Conservation (phyloP, 2,329 filamentous ascomycete genomes). For the Fusarium nisikadoi region DNA sequence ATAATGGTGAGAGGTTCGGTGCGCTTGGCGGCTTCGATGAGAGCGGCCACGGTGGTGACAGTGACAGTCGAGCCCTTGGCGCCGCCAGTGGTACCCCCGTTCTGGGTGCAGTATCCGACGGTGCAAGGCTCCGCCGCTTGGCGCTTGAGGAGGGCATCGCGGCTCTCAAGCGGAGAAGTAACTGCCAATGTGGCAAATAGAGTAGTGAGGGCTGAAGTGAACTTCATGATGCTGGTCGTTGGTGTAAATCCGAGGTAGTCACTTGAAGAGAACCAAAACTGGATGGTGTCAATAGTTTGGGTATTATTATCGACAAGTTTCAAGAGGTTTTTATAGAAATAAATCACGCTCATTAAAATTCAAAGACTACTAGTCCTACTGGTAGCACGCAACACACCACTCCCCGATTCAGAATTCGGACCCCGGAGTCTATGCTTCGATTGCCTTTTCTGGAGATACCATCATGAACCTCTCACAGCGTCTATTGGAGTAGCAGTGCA, state of each 20-base stretch:
- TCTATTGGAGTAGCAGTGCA: neutral
- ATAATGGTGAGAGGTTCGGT: constrained; percentile 46
- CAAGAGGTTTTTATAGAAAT: constrained; percentile 15
- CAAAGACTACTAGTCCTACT: fast-evolving
- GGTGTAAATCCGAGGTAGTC: neutral
- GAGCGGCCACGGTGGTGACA: constrained; percentile 41
- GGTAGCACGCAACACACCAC: neutral
- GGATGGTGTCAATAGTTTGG: neutral
- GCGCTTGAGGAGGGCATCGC: constrained; percentile 48
- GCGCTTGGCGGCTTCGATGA: constrained; percentile 43
- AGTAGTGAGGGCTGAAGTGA: constrained; percentile 14
- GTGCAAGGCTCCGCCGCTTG: constrained; percentile 59
- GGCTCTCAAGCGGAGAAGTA: constrained; percentile 26
- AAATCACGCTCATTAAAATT: fast-evolving
- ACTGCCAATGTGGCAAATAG: constrained; percentile 31
- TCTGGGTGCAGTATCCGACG: constrained; percentile 48
- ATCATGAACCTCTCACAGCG: neutral
- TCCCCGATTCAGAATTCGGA: constrained; percentile 18
- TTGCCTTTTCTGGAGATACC: constrained; percentile 13
- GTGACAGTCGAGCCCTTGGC: constrained; percentile 46
- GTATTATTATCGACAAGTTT: neutral
- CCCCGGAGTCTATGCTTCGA: neutral
- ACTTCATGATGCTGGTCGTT: constrained; percentile 24
- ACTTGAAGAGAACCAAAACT: neutral
- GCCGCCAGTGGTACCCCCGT: constrained; percentile 48